Conservation (phyloP, 2,329 filamentous ascomycete genomes). For the Apiospora kogelbergensis region DNA sequence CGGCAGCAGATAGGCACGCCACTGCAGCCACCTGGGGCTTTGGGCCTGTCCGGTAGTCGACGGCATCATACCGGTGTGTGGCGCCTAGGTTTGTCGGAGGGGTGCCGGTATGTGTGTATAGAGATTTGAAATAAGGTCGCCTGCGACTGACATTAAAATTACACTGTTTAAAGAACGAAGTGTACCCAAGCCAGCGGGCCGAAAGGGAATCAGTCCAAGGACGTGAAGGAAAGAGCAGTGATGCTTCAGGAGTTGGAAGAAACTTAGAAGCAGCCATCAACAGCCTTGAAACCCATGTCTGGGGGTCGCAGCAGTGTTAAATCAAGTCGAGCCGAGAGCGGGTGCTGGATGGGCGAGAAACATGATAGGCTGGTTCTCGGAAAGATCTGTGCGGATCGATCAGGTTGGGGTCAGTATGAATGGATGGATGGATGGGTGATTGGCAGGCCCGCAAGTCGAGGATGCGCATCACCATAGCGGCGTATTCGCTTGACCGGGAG, state of each 20-base stretch:
- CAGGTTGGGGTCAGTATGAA: not conserved
- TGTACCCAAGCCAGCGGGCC: constrained; percentile 4
- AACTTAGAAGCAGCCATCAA: not conserved
- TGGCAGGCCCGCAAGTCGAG: not conserved
- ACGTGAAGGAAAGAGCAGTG: not conserved
- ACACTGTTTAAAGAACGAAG: not conserved
- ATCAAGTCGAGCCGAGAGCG: not conserved
- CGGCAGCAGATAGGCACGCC: not conserved
- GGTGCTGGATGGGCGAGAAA: not conserved
- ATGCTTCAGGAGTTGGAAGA: not conserved
- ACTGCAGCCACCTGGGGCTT: not conserved
- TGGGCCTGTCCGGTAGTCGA: not conserved
- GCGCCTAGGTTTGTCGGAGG: not conserved
- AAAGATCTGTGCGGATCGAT: constrained; percentile 6
- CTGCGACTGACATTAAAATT: constrained; percentile 4
- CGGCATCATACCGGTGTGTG: not conserved
- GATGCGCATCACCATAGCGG: not conserved
- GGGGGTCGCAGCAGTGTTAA: not conserved
- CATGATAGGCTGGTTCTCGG: not conserved
- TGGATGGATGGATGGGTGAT: not conserved
- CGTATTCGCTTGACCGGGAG: not conserved
- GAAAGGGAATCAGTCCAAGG: not conserved
- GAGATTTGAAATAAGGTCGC: not conserved
- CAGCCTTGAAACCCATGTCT: not conserved
- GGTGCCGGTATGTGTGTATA: not conserved